Evolutionary conservation across 192 early-diverging fungal species (phyloP).

Genomic region (Podila epigama): DNA sequence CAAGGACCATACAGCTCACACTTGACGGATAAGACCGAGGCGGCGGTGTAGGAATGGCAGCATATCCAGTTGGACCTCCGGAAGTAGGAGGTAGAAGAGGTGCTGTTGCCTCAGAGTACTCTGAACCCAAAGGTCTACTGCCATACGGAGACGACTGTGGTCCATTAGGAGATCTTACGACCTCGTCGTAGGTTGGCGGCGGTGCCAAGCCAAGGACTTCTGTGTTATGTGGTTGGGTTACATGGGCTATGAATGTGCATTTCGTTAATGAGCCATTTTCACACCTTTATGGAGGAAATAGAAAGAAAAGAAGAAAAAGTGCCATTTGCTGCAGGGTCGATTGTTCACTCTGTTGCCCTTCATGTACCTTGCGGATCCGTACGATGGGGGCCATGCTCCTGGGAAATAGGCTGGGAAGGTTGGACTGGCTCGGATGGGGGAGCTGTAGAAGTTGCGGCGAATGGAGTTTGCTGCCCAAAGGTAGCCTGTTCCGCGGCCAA

Average conservation of each 20-base stretch:
- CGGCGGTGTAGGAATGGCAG: constrained; percentile 11
- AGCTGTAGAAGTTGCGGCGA: background rate
- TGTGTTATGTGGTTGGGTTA: background rate
- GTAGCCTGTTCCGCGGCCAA: background rate
- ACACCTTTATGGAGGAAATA: no score
- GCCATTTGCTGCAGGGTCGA: no score
- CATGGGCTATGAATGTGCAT: background rate
- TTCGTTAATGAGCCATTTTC: background rate
- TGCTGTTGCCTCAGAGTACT: constrained; percentile 1
- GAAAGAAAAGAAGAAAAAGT: no score
- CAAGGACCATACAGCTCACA: background rate
- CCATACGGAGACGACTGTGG: background rate
- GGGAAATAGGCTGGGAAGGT: no score
- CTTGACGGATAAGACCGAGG: background rate
- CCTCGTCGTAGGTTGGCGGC: constrained; percentile 26
- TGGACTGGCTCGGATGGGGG: no score
- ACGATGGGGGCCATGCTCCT: background rate
- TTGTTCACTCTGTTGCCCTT: no score
- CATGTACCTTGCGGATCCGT: no score
- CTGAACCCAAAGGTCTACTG: background rate
- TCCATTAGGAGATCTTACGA: constrained; percentile 1
- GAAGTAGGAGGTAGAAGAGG: constrained; percentile 1
- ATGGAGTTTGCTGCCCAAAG: constrained; percentile 18
- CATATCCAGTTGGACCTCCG: background rate
- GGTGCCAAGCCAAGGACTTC: background rate